A percentile compares a stretch with the other conserved stretches of the same genome.
Conservation (phyloP, 257 asterid species). For the Gentiana straminea region DNA sequence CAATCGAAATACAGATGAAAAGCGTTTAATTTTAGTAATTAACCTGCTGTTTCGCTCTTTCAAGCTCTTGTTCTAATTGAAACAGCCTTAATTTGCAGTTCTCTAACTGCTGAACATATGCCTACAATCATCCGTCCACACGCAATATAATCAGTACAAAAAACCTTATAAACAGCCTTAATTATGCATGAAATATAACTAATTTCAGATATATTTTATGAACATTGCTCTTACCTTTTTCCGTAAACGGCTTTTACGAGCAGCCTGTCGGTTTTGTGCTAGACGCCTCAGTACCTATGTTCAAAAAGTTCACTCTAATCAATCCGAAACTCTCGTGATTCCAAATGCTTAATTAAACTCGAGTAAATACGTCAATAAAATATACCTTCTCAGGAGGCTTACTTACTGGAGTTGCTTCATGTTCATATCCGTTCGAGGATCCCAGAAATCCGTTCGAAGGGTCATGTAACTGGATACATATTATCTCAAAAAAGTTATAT, state of each 20-base stretch:
- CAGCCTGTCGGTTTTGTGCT: constrained; percentile 97
- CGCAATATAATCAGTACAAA: constrained; percentile 4
- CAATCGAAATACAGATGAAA: neutral
- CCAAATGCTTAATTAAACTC: too few relatives aligned
- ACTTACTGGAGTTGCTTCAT: constrained; percentile 24
- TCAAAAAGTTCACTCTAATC: neutral
- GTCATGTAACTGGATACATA: constrained; percentile 46
- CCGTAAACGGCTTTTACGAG: constrained; percentile 83
- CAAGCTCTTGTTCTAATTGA: constrained; percentile 89
- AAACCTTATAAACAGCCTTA: neutral
- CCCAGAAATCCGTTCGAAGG: constrained; percentile 66
- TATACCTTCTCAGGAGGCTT: constrained; percentile 66
- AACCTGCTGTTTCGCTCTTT: constrained; percentile 63
- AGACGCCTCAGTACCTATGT: constrained; percentile 74
- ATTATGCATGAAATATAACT: too few relatives aligned
- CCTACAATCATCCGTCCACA: constrained; percentile 30
- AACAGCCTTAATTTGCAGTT: constrained; percentile 57
- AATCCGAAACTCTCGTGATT: too few relatives aligned
- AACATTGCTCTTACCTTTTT: constrained; percentile 43
- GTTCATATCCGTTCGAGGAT: constrained; percentile 61
- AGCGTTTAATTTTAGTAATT: constrained; percentile 1
- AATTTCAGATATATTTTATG: neutral
- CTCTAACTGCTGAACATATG: constrained; percentile 92
- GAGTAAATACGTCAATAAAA: neutral
- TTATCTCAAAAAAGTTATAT: constrained; percentile 2